Base-by-base conservation (phyloP, 1,139 yeast species). In the Groenewaldozyma auringiensis region DNA sequence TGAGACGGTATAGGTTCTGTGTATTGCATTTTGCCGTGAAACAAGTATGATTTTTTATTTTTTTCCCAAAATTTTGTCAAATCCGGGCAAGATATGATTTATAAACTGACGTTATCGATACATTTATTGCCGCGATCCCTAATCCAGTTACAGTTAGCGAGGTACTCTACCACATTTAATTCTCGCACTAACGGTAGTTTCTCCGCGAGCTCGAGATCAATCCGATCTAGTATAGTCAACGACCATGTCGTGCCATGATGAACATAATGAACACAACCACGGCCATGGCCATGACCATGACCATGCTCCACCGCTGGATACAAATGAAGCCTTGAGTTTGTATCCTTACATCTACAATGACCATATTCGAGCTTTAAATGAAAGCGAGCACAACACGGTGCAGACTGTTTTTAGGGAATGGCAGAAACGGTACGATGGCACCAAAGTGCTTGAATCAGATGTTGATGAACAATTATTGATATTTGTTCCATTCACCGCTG, bases 401-500 rank as follows among this genome's bases (percentile, higher is more conserved):
- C 55, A 56, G 14, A 43, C 75, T 8, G 60, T 82, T 2, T 63
- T 71, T 38, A 69, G 75, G 49, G 59, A 82, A 3, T 84, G 87
- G 71, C 70, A 72, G 36, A 63, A 72, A 33, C 61, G 73, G 2
- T 61, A 66, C 16, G 68, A 63, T 8, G 62, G 62, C 1, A 67
- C 65, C 2, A 21, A 74, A 8, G 71, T 70, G 34, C 67, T 88
- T 33, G 76, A 75, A 57, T 79, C 89, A 1, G 96, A 89, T 61
- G 79, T 84, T 2, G 97, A 92, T 59, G 78, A 82, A 48, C 96
- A 89, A 60, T 53, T 89, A 57, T 75, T 89, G 40, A 58, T 89
- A 27, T 76, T 78, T 50, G 75, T 92, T 25, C 96, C 95, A 55
- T 89, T 87, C 55, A 80, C 83, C 16, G 86, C 86, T 0, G 68